Conservation (phyloP, 257 asterid genomes). For the Thymus mandschuricus region DNA sequence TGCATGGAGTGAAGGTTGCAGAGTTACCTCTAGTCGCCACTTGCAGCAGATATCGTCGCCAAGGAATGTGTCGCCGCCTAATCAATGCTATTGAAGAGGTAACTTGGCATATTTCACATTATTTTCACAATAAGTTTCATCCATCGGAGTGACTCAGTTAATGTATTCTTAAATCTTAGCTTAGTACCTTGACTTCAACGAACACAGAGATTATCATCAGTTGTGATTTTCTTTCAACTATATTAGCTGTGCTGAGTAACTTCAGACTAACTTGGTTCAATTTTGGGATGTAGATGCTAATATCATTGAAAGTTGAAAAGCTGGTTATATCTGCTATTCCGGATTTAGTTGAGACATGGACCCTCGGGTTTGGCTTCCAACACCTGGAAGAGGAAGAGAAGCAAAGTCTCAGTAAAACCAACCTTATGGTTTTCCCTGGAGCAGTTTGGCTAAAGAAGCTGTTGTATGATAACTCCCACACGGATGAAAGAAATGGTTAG, state of each 20-base stretch:
- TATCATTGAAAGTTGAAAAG: conserved; percentile 72
- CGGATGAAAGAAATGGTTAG: conserved; percentile 45
- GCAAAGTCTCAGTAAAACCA: conserved; percentile 59
- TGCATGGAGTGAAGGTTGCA: conserved; percentile 89
- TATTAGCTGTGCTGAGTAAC: not conserved
- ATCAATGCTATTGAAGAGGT: conserved; percentile 83
- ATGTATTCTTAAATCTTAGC: not conserved
- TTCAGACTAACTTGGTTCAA: conserved; percentile 23
- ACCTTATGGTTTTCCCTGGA: conserved; percentile 95
- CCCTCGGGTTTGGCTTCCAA: conserved; percentile 80
- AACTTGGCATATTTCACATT: conserved; percentile 20
- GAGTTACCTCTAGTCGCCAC: conserved; percentile 98
- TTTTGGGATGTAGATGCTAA: conserved; percentile 65
- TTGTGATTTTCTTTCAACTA: conserved; percentile 7
- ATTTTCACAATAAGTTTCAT: conserved; percentile 15
- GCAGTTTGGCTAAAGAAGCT: conserved; percentile 81
- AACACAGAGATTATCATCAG: not conserved
- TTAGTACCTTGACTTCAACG: not conserved
- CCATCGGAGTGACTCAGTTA: not conserved
- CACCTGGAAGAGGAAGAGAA: conserved; percentile 74
- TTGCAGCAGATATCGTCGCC: conserved; percentile 90
- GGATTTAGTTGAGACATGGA: conserved; percentile 87
- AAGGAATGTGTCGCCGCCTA: conserved; percentile 93
- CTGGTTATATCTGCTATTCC: conserved; percentile 92
- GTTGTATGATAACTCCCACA: conserved; percentile 37